These are phyloP conservation scores for Penicillium sp. DNA, from an alignment of 2,329 filamentous ascomycete genomes.

Conservation along the genomic window DNA sequence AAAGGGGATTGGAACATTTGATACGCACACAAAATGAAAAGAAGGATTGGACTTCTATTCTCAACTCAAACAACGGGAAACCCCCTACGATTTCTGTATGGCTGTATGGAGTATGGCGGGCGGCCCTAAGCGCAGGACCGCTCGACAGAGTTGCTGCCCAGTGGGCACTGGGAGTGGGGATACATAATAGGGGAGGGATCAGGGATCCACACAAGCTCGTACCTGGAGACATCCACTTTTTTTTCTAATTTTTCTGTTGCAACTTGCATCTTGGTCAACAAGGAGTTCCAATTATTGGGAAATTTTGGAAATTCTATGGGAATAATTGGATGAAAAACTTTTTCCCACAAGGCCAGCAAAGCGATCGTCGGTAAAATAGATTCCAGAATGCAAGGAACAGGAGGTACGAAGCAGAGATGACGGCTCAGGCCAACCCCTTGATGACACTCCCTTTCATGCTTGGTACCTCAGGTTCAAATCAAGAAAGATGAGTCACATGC, in stretches of 20 bases:
- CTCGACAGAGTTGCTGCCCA: conserved; percentile 5
- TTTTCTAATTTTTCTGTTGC: conserved; percentile 11
- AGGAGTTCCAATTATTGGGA: conserved; percentile 28
- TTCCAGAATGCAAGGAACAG: conserved; percentile 20
- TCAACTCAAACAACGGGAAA: neutral
- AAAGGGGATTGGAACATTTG: conserved; percentile 6
- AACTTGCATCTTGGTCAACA: conserved; percentile 8
- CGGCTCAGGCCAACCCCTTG: conserved; percentile 3
- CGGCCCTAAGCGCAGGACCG: neutral
- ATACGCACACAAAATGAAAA: neutral
- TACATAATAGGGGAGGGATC: conserved; percentile 20
- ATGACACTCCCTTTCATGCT: neutral
- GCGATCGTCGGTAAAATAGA: conserved; percentile 7
- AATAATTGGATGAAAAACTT: conserved; percentile 6
- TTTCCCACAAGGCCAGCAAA: conserved; percentile 1
- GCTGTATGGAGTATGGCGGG: too few species aligned
- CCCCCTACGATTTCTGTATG: neutral
- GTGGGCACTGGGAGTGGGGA: neutral
- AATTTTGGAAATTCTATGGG: conserved; percentile 7
- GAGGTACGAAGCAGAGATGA: conserved; percentile 9
- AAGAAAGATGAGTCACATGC: neutral
- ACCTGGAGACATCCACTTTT: conserved; percentile 16
- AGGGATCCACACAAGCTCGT: conserved; percentile 30
- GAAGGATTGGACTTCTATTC: neutral
- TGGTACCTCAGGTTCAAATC: neutral